phyloP scores from a whole-genome alignment of 2,329 filamentous ascomycete species.

The Elsinoe necatrix region DNA sequence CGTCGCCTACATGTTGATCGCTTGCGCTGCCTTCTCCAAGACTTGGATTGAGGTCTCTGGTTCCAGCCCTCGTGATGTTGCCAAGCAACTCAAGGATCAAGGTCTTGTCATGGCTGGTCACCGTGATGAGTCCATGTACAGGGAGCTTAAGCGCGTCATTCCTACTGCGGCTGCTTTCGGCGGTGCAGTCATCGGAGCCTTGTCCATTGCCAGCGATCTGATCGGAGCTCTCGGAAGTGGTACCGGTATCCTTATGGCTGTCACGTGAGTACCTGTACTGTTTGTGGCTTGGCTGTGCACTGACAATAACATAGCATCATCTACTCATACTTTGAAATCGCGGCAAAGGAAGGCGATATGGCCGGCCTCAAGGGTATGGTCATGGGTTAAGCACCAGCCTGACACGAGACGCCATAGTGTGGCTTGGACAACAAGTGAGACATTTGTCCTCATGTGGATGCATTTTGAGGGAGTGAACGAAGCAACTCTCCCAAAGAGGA shows the following conservation, averaged over 20 bases:
- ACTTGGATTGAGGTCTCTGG: constrained; percentile 99
- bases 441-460: constrained; percentile 11
- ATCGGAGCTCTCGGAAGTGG: constrained; percentile 92
- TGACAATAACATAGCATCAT: constrained; percentile 65
- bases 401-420: constrained; percentile 16
- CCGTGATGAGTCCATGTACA: constrained; percentile 99
- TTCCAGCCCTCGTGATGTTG: constrained; percentile 93
- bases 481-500: background rate
- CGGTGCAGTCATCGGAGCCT: constrained; percentile 95
- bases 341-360: constrained; percentile 95
- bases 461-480: constrained; percentile 2
- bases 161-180: constrained; percentile 96
- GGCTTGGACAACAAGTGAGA: constrained; percentile 4
- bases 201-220: constrained; percentile 91
- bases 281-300: background rate
- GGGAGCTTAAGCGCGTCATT: constrained; percentile 98
- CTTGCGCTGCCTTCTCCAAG: constrained; percentile 98
- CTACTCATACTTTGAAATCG: constrained; percentile 99
- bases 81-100: constrained; percentile 99
- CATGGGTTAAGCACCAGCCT: constrained; percentile 35
- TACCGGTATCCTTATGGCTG: constrained; percentile 94
- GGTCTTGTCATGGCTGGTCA: constrained; percentile 99
- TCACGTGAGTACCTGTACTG: constrained; percentile 65
- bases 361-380: constrained; percentile 64
- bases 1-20: constrained; percentile 94